Evolutionary conservation across 2,329 filamentous ascomycete genomes (phyloP).

Genomic region (Sporothrix inflata): DNA sequence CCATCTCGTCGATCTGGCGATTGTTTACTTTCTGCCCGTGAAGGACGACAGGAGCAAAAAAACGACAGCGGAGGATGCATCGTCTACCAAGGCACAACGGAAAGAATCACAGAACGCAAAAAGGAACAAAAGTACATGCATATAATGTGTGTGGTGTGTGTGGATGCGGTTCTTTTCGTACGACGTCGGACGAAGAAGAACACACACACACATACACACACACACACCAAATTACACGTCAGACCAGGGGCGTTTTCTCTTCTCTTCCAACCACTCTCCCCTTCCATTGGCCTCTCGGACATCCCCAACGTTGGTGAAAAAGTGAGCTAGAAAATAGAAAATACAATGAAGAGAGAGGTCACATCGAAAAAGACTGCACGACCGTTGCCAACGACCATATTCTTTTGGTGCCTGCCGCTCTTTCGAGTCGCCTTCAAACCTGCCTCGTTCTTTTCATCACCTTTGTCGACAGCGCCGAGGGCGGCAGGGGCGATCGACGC

Average conservation of each 20-base stretch:
- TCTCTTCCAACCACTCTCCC: background rate
- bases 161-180: background rate
- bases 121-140: background rate
- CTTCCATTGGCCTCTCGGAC: conserved; percentile 8
- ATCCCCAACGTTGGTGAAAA: conserved; percentile 11
- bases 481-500: background rate
- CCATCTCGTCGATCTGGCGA: background rate
- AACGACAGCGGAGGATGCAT: too few species aligned
- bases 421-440: background rate
- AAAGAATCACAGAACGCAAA: background rate
- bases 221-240: conserved; percentile 14
- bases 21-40: background rate
- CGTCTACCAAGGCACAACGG: too few species aligned
- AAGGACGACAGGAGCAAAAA: background rate
- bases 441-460: background rate
- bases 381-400: conserved; percentile 1
- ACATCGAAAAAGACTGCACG: background rate
- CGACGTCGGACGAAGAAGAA: conserved; percentile 1
- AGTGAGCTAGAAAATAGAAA: background rate
- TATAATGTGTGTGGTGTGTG: background rate
- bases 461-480: too few species aligned
- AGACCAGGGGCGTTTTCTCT: background rate
- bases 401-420: background rate
- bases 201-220: background rate
- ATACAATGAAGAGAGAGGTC: background rate